These are phyloP conservation scores for Xylaria polymorpha DNA, from an alignment of 2,329 filamentous ascomycete species.

Conservation along the genomic window DNA sequence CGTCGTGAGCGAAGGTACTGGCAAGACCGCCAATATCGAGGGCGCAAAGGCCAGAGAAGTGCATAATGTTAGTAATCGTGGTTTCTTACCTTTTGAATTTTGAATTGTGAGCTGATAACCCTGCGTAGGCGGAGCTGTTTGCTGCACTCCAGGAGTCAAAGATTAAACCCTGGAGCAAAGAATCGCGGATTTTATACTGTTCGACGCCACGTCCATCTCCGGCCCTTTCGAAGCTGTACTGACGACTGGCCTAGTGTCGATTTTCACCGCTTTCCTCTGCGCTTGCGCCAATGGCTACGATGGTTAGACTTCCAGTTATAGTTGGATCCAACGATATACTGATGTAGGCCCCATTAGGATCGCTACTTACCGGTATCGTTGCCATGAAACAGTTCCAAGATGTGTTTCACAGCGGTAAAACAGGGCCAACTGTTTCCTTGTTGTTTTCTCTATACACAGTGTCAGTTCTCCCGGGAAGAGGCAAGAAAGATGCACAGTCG, in stretches of 20 bases:
- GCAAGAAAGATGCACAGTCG: background rate
- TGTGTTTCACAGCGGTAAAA: conserved; percentile 53
- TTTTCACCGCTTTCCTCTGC: conserved; percentile 60
- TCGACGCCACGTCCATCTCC: conserved; percentile 26
- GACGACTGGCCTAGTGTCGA: conserved; percentile 49
- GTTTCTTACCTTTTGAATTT: background rate
- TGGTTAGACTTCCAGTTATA: conserved; percentile 43
- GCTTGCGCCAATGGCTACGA: conserved; percentile 63
- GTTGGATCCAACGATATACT: conserved; percentile 17
- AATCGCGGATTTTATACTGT: conserved; percentile 57
- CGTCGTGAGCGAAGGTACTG: conserved; percentile 46
- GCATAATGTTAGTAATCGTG: conserved; percentile 51
- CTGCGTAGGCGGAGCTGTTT: conserved; percentile 58
- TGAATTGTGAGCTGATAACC: background rate
- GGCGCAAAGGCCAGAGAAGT: conserved; percentile 56
- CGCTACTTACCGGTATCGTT: conserved; percentile 58
- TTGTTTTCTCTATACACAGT: conserved; percentile 62
- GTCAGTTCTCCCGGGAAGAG: conserved; percentile 49
- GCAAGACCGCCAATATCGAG: conserved; percentile 45
- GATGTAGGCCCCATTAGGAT: conserved; percentile 46
- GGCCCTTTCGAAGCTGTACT: background rate
- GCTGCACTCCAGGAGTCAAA: conserved; percentile 60
- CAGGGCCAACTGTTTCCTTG: conserved; percentile 55
- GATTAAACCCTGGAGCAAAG: conserved; percentile 57
- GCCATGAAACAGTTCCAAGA: conserved; percentile 58